Conservation (phyloP, 495 filamentous ascomycete species). For the Neurospora cerealis region DNA sequence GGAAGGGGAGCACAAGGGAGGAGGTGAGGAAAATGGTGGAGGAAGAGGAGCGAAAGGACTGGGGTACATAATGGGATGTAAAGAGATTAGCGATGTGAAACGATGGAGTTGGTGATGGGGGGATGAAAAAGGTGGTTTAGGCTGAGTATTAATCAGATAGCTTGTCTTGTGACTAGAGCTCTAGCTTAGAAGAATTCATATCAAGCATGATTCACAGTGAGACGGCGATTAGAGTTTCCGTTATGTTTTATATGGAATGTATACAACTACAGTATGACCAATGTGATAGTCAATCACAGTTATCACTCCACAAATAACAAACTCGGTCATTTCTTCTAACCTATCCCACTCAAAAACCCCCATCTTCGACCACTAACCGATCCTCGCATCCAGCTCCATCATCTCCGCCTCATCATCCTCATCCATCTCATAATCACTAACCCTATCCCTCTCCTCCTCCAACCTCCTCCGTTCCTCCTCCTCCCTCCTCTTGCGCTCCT, state of each 20-base stretch:
- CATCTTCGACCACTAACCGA: not conserved
- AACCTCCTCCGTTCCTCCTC: constrained; percentile 6
- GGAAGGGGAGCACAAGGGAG: not conserved
- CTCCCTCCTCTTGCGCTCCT: constrained; percentile 25
- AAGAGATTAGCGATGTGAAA: not conserved
- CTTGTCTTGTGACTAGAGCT: not conserved
- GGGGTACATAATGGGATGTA: not conserved
- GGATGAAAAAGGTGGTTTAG: not conserved
- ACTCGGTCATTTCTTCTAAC: not conserved
- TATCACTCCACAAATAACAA: not conserved
- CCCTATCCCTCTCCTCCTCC: constrained; percentile 6
- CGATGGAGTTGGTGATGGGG: not conserved
- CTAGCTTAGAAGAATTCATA: not conserved
- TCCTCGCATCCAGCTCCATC: constrained; percentile 46
- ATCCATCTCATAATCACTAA: constrained; percentile 47
- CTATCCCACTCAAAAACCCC: not conserved
- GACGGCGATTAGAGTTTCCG: not conserved
- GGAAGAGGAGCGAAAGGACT: not conserved
- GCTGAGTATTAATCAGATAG: not conserved
- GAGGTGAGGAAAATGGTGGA: not conserved
- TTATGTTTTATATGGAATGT: not conserved
- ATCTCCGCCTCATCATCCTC: constrained; percentile 55
- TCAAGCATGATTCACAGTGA: too few species aligned
- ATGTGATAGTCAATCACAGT: not conserved
- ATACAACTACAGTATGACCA: not conserved